These are phyloP conservation scores for Clarireedia homoeocarpa DNA, from an alignment of 2,329 filamentous ascomycete genomes.

Conservation along the genomic window DNA sequence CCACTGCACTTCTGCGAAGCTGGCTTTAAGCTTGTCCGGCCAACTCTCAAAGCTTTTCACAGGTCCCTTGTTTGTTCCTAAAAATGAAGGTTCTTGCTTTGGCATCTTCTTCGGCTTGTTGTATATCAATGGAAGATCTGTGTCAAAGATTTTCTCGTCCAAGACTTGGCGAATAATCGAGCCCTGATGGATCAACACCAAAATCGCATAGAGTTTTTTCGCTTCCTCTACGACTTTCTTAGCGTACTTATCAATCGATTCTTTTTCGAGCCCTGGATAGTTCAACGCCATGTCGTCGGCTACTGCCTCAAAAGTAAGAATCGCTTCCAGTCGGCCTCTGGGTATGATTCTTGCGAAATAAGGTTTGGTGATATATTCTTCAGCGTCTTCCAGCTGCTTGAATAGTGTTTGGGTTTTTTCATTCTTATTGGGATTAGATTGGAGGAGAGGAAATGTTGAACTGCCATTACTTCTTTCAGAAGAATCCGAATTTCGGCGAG, in stretches of 20 bases:
- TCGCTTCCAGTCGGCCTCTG: no score
- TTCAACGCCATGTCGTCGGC: no score
- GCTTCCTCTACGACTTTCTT: background rate
- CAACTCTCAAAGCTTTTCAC: slow-evolving; percentile 12
- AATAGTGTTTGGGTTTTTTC: no score
- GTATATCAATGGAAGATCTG: slow-evolving; percentile 13
- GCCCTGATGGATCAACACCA: slow-evolving; percentile 12
- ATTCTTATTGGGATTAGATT: no score
- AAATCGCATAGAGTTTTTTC: slow-evolving; percentile 12
- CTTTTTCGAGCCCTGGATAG: no score
- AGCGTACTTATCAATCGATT: background rate
- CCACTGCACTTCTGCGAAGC: slow-evolving; percentile 16
- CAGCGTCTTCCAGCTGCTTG: no score
- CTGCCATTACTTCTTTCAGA: no score
- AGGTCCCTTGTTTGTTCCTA: background rate
- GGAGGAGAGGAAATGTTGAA: no score
- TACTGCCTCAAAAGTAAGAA: no score
- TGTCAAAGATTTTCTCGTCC: slow-evolving; percentile 11
- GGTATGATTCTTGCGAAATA: no score
- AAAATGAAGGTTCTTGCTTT: background rate
- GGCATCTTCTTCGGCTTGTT: background rate
- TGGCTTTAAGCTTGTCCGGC: slow-evolving; percentile 8
- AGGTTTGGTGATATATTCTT: no score
- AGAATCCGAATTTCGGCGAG: no score
- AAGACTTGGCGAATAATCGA: slow-evolving; percentile 10